Conservation (phyloP, 1,284 basidiomycete genomes). For the Rhodotorula glutinis region DNA sequence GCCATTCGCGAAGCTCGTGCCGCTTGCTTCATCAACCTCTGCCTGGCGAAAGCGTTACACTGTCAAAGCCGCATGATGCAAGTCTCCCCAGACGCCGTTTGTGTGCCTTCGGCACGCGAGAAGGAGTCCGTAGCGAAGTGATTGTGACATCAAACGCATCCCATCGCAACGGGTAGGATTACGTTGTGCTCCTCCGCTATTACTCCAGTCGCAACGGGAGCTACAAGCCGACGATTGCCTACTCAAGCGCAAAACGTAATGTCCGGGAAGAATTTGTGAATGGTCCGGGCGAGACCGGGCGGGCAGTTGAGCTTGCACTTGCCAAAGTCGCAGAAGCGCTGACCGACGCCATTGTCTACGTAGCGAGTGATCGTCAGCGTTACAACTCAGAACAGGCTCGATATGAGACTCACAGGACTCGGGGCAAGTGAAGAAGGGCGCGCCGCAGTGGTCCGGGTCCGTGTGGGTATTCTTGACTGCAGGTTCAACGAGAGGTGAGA, state of each 20-base stretch:
- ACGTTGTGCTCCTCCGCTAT: too few relatives aligned
- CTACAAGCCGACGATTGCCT: too few relatives aligned
- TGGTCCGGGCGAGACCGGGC: not conserved
- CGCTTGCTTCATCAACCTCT: too few relatives aligned
- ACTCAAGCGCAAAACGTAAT: not conserved
- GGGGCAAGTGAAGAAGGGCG: not conserved
- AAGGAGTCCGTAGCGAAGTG: too few relatives aligned
- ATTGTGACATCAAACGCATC: too few relatives aligned
- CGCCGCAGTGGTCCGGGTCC: slow-evolving; percentile 3
- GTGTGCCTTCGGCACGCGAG: too few relatives aligned
- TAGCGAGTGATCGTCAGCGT: not conserved
- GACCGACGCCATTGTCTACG: not conserved
- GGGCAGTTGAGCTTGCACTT: not conserved
- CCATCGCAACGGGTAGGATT: too few relatives aligned
- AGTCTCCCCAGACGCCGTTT: too few relatives aligned
- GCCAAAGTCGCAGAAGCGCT: not conserved
- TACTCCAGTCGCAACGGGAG: too few relatives aligned
- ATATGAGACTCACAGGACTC: not conserved
- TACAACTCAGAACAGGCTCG: not conserved
- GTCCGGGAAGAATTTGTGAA: not conserved
- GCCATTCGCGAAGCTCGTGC: too few relatives aligned
- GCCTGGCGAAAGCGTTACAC: too few relatives aligned
- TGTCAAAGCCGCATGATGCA: too few relatives aligned
- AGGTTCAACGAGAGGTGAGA: not conserved
- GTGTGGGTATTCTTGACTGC: not conserved